Evolutionary conservation across 139 green algal genomes (phyloP).

Genomic region (Chara braunii): DNA sequence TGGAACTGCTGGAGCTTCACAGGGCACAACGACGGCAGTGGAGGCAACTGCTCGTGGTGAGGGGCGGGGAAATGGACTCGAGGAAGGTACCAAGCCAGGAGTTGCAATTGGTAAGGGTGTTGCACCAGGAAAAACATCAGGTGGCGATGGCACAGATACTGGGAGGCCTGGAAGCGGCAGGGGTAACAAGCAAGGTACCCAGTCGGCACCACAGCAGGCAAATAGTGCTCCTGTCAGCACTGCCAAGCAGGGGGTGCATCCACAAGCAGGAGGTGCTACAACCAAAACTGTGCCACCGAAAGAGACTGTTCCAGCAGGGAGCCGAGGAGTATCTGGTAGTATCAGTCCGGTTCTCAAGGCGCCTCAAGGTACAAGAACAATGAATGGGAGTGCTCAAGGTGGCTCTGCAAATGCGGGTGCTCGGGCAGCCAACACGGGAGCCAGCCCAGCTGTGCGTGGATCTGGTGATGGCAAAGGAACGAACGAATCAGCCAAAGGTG

Average conservation of each 20-base stretch:
- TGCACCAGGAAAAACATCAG: background rate
- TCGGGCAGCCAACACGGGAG: background rate
- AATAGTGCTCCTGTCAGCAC: background rate
- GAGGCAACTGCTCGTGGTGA: background rate
- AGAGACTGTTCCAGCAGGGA: background rate
- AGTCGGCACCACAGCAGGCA: background rate
- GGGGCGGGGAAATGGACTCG: background rate
- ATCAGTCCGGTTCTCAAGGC: too few relatives aligned
- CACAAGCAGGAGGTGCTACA: constrained; percentile 5
- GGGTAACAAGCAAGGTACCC: background rate
- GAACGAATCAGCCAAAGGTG: background rate
- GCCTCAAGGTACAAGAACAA: constrained; percentile 3
- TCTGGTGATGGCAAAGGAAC: background rate
- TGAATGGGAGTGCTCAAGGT: background rate
- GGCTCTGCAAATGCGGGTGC: background rate
- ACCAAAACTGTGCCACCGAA: background rate
- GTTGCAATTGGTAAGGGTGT: background rate
- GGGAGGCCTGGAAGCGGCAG: constrained; percentile 6
- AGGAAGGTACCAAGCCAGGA: background rate
- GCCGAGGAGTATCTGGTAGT: background rate
- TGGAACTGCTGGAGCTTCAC: background rate
- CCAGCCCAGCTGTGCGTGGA: background rate
- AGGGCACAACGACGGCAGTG: background rate
- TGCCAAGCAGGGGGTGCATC: background rate
- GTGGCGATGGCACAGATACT: background rate